A percentile compares a stretch with the other conserved stretches of the same genome.
These are phyloP conservation scores for Favolaschia claudopus DNA, from an alignment of 768 basidiomycete species.

Conservation along the genomic window DNA sequence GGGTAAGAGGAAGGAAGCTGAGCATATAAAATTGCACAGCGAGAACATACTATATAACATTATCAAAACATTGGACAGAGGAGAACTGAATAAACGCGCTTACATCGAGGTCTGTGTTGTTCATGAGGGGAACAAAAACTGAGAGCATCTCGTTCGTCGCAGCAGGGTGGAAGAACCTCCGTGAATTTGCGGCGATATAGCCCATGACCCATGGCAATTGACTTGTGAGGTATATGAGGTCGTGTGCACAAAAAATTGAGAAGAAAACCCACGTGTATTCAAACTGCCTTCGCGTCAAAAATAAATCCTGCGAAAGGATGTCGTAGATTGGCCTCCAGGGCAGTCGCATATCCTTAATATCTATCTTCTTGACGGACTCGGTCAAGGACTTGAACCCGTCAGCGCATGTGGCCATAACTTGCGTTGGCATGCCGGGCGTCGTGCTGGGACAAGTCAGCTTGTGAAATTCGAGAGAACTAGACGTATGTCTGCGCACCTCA, in stretches of 20 bases:
- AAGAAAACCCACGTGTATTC: constrained; percentile 70
- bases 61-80: neutral
- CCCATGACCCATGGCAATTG: constrained; percentile 84
- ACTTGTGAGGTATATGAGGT: constrained; percentile 40
- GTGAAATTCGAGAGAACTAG: neutral
- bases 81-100: constrained; percentile 37
- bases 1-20: constrained; percentile 85
- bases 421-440: constrained; percentile 78
- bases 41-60: constrained; percentile 62
- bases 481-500: constrained; percentile 36
- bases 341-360: constrained; percentile 80
- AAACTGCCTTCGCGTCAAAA: constrained; percentile 77
- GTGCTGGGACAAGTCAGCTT: constrained; percentile 45
- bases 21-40: constrained; percentile 86
- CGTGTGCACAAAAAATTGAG: neutral
- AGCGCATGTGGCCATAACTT: constrained; percentile 70
- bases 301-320: constrained; percentile 75
- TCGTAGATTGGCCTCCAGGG: constrained; percentile 85
- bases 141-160: constrained; percentile 88
- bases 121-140: constrained; percentile 81
- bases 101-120: constrained; percentile 78
- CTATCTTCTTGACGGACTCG: constrained; percentile 75
- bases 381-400: constrained; percentile 68
- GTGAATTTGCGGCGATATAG: constrained; percentile 68
- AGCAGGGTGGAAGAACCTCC: constrained; percentile 89